Base-by-base conservation (phyloP, 768 basidiomycete species). In the Suillus discolor region DNA sequence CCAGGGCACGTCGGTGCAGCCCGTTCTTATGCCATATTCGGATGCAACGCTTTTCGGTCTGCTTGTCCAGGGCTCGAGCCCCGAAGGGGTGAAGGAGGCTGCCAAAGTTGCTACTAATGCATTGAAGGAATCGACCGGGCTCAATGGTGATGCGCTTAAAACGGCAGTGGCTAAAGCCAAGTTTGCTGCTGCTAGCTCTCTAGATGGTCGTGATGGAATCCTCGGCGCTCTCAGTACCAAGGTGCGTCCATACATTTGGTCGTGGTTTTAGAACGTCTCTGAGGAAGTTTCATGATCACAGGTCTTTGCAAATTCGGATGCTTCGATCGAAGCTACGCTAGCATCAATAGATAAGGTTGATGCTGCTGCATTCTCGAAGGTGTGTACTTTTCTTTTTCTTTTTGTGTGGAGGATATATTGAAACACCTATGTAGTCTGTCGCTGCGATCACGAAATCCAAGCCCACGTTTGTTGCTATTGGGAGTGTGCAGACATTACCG, bases 21-120 rank as follows among this genome's bases (percentile, higher is more conserved):
- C 90, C 13, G 87, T 97, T 62, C 86, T 93, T 73, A 82, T 96
- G 15, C 89, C 92, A 16, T 99, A 99, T 81, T 93, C 95, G 18
- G 97, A 99, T 74, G 96, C 95, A 4, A 83, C 91, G 8, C 84
- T 99, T 61, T 88, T 97, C 66, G 96, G 96, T 65, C 78, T 97
- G 64, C 78, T 94, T 62, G 81, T 98, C 42, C 88, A 92, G 74
- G 94, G 88, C 7, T 75, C 82, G 44, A 90, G 89, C 28, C 74
- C 84, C 2, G 81, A 83, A 53, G 85, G 81, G 62, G 89, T 94
- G 55, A 87, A 83, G 70, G 85, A 88, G 64, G 92, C 89, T 25
- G 87, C 85, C 20, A 87, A 87, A 77, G 82, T 81, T n/a, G 89
- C 89, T 38, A 87, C 92, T 36, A 80, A 85, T 64, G 89, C 85